These are phyloP conservation scores for Discostella pseudostelligera DNA, from an alignment of 108 stramenopile genomes.

Conservation along the genomic window DNA sequence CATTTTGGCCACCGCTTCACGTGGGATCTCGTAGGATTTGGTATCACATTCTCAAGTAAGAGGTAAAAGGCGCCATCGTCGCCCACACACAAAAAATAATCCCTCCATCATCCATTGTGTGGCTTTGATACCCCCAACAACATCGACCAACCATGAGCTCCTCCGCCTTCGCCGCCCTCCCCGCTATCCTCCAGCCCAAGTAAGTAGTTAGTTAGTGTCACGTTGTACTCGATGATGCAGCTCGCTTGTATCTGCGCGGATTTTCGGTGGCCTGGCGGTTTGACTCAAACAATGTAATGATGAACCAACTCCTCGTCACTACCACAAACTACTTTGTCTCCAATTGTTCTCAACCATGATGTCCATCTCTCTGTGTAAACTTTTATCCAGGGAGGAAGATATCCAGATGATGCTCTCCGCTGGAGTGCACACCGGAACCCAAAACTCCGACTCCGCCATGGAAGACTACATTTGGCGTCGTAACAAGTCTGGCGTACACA, in stretches of 20 bases:
- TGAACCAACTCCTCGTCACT: no score
- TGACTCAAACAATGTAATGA: neutral
- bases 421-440: constrained; percentile 98
- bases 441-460: constrained; percentile 96
- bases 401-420: constrained; percentile 99
- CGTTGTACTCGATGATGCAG: neutral
- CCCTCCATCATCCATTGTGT: no score
- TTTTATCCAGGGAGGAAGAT: constrained; percentile 96
- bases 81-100: no score
- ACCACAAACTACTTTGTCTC: constrained; percentile 30
- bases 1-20: no score
- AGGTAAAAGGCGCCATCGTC: no score
- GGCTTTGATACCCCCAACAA: no score
- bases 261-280: neutral
- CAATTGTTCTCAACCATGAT: neutral
- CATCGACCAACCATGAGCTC: constrained; percentile 55
- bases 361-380: neutral
- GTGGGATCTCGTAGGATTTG: no score
- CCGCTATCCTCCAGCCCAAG: constrained; percentile 57
- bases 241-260: neutral
- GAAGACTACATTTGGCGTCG: constrained; percentile 99
- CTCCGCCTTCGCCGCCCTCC: constrained; percentile 49
- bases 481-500: constrained; percentile 97
- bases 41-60: no score
- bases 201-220: constrained; percentile 46